Evolutionary conservation across 148 eudicot species (phyloP).

Genomic region (Spergularia bocconei): DNA sequence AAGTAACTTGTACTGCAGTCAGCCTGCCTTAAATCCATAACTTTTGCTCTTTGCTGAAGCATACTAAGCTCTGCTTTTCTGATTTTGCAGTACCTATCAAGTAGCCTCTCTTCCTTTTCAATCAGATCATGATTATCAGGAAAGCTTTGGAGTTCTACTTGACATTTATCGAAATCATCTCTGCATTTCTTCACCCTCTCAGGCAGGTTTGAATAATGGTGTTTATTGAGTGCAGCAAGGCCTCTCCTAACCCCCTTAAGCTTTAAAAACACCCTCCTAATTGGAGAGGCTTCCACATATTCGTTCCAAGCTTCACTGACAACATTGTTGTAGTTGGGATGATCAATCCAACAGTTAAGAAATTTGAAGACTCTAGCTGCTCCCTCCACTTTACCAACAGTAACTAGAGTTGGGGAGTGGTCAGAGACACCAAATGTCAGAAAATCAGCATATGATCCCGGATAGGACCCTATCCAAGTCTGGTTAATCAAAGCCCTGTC

Average conservation of each 20-base stretch:
- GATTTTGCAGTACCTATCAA: not conserved
- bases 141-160: not conserved
- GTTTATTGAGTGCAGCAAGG: no score
- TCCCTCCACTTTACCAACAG: no score
- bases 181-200: no score
- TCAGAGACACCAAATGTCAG: no score
- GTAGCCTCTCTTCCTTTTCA: no score
- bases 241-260: not conserved
- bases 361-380: no score
- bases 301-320: not conserved
- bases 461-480: no score
- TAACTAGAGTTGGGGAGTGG: not conserved
- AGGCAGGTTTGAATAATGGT: not conserved
- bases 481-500: no score
- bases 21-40: no score
- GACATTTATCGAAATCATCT: not conserved
- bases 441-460: no score
- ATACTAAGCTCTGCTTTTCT: not conserved
- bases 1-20: no score
- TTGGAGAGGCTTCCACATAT: not conserved
- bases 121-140: not conserved
- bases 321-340: not conserved
- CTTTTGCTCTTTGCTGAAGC: not conserved
- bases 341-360: not conserved
- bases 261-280: no score